Evolutionary conservation across 2,329 filamentous ascomycete species (phyloP), one percentile per base, ranked within the genome.

Genomic region (Arthrobotrys conoides): DNA sequence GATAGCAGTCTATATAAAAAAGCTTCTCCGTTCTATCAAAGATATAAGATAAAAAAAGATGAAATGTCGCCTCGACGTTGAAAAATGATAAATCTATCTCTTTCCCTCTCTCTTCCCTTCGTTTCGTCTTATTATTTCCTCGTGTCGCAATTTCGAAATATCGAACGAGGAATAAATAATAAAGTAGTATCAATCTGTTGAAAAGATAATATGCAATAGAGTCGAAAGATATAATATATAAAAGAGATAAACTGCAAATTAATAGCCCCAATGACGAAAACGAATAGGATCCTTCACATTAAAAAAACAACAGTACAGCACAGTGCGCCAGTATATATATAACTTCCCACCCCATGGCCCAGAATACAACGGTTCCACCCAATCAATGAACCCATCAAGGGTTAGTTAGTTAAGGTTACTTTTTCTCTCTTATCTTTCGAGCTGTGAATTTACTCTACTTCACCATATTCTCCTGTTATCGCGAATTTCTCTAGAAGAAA

Each of bases 271-370:
- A 53, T 53, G 22, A 30, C 51, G 24, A 55, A 55, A 30, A 55
- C 30, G 14, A 41, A 18, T 14, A 63, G 61, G 55, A 71, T 71
- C 67, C 67, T 71, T 63, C 67, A 71, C 67, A 14, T 10, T 24
- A 61, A 44, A 61, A 41, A 36, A 59, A 24, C 2, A 10, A 33
- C 16, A 5, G 2, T 59, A 18, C 14, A 33, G 2, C n/a, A n/a
- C n/a, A n/a, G n/a, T n/a, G n/a, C 3, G 18, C 24, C 14, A 20
- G 3, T 18, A 38, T 44, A 18, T 61, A 24, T 61, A 61, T 61
- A 61, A 3, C 18, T 59, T 14, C 33, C 20, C 14, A 3, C 57
- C 4, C 57, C n/a, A n/a, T n/a, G n/a, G 57, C 33, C n/a, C n/a
- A n/a, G n/a, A 24, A 41, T 61, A 61, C 36, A 24, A 61, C 57